Conservation (phyloP, 1,284 basidiomycete genomes). For the Macrocystidia cucumis region DNA sequence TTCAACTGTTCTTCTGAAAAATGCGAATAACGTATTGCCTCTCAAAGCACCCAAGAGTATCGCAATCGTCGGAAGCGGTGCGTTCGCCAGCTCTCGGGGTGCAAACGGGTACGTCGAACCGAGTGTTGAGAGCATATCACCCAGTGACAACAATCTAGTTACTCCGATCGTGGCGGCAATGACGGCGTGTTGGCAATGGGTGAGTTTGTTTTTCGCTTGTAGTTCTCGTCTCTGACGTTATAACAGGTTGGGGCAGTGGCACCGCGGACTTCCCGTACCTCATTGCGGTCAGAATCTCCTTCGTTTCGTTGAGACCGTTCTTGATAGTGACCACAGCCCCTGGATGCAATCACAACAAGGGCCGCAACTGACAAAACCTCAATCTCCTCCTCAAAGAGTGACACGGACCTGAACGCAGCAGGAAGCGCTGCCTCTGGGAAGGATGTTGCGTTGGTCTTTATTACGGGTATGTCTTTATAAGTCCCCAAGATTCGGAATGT, state of each 20-base stretch:
- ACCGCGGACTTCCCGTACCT: conserved; percentile 46
- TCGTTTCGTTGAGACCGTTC: neutral
- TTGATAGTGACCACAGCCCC: conserved; percentile 20
- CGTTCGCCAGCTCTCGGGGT: conserved; percentile 47
- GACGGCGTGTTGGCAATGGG: conserved; percentile 62
- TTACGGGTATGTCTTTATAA: conserved; percentile 35
- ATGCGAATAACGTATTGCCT: conserved; percentile 48
- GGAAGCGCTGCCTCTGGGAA: conserved; percentile 32
- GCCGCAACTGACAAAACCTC: conserved; percentile 29
- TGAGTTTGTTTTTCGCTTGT: conserved; percentile 25
- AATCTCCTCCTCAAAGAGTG: conserved; percentile 40
- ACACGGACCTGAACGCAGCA: conserved; percentile 41
- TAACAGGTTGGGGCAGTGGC: conserved; percentile 35
- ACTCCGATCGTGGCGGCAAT: conserved; percentile 35
- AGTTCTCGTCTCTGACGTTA: neutral
- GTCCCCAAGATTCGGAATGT: neutral
- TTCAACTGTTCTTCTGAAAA: conserved; percentile 72
- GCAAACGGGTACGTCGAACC: conserved; percentile 43
- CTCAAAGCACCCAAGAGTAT: conserved; percentile 44
- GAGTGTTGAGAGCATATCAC: conserved; percentile 7
- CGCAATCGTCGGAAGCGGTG: conserved; percentile 57
- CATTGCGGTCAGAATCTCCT: conserved; percentile 27
- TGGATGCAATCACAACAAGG: conserved; percentile 34
- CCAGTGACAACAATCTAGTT: conserved; percentile 20
- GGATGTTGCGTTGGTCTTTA: conserved; percentile 49